phyloP scores from a whole-genome alignment of 2,329 filamentous ascomycete species.

The Mollisia scopiformis region DNA sequence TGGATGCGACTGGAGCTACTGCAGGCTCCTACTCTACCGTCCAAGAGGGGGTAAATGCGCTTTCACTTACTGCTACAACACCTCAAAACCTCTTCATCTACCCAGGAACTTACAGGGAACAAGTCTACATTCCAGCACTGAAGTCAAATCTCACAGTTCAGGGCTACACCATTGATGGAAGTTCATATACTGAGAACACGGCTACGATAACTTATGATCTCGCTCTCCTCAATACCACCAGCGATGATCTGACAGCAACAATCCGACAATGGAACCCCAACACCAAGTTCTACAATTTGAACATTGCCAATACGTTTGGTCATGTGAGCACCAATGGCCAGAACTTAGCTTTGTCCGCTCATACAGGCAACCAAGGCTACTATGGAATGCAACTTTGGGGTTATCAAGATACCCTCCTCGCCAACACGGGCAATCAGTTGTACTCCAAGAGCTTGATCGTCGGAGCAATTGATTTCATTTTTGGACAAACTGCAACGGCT shows the following conservation, averaged over 20 bases:
- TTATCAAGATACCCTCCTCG: slow-evolving; percentile 58
- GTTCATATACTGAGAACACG: slow-evolving; percentile 50
- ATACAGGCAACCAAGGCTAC: slow-evolving; percentile 55
- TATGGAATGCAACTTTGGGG: slow-evolving; percentile 59
- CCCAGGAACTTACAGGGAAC: slow-evolving; percentile 58
- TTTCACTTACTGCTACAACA: slow-evolving; percentile 45
- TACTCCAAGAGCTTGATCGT: slow-evolving; percentile 59
- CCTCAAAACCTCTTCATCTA: slow-evolving; percentile 58
- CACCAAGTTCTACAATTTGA: slow-evolving; percentile 61
- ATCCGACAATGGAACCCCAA: slow-evolving; percentile 43
- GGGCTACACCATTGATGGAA: slow-evolving; percentile 51
- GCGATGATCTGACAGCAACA: slow-evolving; percentile 43
- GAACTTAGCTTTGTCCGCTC: slow-evolving; percentile 55
- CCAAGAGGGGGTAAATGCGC: slow-evolving; percentile 33
- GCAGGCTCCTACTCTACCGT: slow-evolving; percentile 23
- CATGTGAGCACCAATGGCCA: slow-evolving; percentile 46
- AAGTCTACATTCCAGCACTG: slow-evolving; percentile 53
- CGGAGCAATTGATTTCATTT: slow-evolving; percentile 63
- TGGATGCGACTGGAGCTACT: slow-evolving; percentile 40
- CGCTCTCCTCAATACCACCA: slow-evolving; percentile 43
- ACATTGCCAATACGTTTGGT: slow-evolving; percentile 42
- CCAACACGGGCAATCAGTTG: slow-evolving; percentile 53
- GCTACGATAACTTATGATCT: slow-evolving; percentile 48
- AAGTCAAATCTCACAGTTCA: slow-evolving; percentile 55
- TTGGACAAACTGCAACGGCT: slow-evolving; percentile 52